Conservation (phyloP, 2,329 filamentous ascomycete species). For the Pseudogymnoascus sp. region DNA sequence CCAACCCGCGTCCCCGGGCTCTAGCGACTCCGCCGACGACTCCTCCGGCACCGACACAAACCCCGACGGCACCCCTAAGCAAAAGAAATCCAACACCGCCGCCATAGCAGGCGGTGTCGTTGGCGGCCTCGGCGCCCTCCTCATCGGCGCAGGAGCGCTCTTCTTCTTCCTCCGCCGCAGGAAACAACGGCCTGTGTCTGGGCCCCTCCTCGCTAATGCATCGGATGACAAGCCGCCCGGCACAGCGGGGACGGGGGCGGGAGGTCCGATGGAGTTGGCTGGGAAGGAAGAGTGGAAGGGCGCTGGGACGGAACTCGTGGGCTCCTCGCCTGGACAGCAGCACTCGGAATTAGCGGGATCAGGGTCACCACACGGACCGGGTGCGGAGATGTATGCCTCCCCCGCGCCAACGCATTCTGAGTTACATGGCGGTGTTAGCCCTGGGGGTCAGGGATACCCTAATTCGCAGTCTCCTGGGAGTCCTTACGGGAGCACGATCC, state of each 20-base stretch:
- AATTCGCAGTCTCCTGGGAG: background rate
- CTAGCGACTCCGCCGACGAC: background rate
- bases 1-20: background rate
- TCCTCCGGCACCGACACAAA: background rate
- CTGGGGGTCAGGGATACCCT: background rate
- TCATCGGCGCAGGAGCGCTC: background rate
- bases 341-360: background rate
- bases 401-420: background rate
- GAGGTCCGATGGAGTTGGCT: background rate
- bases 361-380: background rate
- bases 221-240: background rate
- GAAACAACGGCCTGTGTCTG: background rate
- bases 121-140: background rate
- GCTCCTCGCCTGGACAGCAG: background rate
- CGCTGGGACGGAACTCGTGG: background rate
- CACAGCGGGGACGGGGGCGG: background rate
- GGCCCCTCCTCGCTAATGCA: background rate
- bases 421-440: background rate
- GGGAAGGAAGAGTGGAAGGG: background rate
- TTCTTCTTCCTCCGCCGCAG: background rate
- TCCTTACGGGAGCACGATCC: background rate
- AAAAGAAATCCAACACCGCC: background rate
- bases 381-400: background rate
- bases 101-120: background rate
- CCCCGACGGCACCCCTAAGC: background rate